Conservation (phyloP, 2,329 filamentous ascomycete genomes). For the Acarospora socialis region DNA sequence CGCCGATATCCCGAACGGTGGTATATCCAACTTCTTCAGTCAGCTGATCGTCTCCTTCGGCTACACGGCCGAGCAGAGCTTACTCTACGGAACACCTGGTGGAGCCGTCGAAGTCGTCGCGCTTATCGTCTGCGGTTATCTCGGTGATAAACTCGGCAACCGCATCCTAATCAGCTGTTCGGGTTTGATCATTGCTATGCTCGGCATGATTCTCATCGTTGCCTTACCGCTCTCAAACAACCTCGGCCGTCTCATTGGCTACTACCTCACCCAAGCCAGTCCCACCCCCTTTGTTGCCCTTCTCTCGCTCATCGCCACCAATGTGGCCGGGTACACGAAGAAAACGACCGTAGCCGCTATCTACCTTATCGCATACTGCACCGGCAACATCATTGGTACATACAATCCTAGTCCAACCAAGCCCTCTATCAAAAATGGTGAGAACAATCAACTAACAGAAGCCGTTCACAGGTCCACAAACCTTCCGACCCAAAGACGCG, state of each 20-base stretch:
- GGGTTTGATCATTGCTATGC: constrained; percentile 38
- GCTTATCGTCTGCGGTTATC: constrained; percentile 40
- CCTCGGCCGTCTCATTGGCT: constrained; percentile 46
- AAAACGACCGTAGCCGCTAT: constrained; percentile 38
- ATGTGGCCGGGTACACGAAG: constrained; percentile 41
- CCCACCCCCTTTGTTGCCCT: constrained; percentile 51
- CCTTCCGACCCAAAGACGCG: constrained; percentile 41
- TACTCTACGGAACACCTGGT: constrained; percentile 51
- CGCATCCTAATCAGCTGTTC: constrained; percentile 41
- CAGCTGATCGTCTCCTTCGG: constrained; percentile 50
- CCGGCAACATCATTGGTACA: constrained; percentile 42
- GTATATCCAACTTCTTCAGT: constrained; percentile 47
- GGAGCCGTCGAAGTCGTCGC: constrained; percentile 51
- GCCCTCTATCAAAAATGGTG: background rate
- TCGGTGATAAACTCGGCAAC: constrained; percentile 43
- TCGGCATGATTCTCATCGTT: constrained; percentile 51
- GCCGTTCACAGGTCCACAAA: constrained; percentile 34
- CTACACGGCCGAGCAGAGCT: constrained; percentile 46
- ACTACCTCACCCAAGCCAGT: constrained; percentile 48
- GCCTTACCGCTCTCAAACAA: constrained; percentile 44
- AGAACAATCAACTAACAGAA: constrained; percentile 1
- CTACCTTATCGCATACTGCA: constrained; percentile 33
- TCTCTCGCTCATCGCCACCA: constrained; percentile 48
- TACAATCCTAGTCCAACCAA: constrained; percentile 17
- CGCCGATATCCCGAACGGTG: constrained; percentile 45